These are phyloP conservation scores for Nakaseomyces glabratus DNA, from an alignment of 1,139 yeast species.

Conservation along the genomic window DNA sequence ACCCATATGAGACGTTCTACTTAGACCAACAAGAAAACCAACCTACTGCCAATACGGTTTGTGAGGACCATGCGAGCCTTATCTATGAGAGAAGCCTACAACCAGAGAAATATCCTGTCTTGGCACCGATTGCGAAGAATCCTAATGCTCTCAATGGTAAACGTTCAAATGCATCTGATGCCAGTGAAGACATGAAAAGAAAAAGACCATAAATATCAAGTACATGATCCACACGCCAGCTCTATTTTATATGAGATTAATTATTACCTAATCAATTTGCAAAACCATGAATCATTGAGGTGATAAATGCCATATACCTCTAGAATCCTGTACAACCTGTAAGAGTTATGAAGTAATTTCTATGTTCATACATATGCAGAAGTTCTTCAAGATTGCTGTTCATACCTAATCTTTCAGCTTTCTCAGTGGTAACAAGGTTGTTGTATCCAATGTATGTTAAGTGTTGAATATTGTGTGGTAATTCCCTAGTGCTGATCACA, in stretches of 20 bases:
- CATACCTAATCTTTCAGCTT: conserved; percentile 5
- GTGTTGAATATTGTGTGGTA: conserved; percentile 41
- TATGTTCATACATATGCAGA: conserved; percentile 27
- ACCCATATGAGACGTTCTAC: conserved; percentile 6
- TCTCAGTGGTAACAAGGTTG: conserved; percentile 6
- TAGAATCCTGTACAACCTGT: conserved; percentile 24
- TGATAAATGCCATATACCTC: too few relatives aligned
- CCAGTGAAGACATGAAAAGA: background rate
- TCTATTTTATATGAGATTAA: too few relatives aligned
- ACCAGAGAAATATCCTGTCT: conserved; percentile 7
- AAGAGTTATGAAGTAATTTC: conserved; percentile 24
- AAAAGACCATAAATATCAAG: too few relatives aligned
- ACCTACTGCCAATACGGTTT: background rate
- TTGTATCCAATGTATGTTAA: conserved; percentile 30
- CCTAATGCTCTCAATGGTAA: background rate
- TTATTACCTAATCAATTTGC: too few relatives aligned
- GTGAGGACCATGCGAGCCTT: conserved; percentile 3
- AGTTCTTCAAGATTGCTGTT: conserved; percentile 15
- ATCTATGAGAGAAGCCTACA: conserved; percentile 7
- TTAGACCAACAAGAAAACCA: conserved; percentile 5
- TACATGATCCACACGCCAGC: too few relatives aligned
- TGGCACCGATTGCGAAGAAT: conserved; percentile 6
- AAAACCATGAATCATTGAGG: too few relatives aligned
- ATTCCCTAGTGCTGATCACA: conserved; percentile 35
- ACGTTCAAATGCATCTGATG: background rate